Percentiles rank a stretch among this genome's conserved stretches.
These are phyloP conservation scores for Prunus mongolica DNA, from an alignment of 306 rosid genomes.

Conservation along the genomic window DNA sequence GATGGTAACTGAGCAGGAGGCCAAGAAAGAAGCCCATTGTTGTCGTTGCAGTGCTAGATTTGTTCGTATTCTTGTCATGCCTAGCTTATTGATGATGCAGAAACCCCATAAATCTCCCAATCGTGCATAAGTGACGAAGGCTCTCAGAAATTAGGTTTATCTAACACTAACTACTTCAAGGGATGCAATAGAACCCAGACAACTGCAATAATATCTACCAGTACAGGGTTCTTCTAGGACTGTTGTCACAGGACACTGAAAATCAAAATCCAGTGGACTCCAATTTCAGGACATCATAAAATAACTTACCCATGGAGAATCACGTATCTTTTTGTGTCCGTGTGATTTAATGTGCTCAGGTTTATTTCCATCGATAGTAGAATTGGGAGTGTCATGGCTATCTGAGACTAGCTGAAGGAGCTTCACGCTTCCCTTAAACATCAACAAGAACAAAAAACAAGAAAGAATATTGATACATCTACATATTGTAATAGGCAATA, in stretches of 20 bases:
- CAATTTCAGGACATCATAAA: constrained; percentile 8
- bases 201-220: neutral
- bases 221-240: neutral
- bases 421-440: constrained; percentile 80
- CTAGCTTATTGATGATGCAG: neutral
- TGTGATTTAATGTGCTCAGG: constrained; percentile 22
- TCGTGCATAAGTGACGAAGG: neutral
- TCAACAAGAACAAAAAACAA: constrained; percentile 17
- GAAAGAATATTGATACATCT: neutral
- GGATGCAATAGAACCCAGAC: neutral
- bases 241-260: neutral
- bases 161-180: neutral
- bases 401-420: constrained; percentile 71
- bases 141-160: neutral
- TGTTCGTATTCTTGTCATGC: too few species aligned
- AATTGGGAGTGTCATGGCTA: constrained; percentile 28
- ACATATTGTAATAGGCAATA: neutral
- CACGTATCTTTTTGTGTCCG: constrained; percentile 20
- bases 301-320: constrained; percentile 49
- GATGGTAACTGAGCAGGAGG: too few species aligned
- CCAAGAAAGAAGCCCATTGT: too few species aligned
- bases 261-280: neutral
- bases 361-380: constrained; percentile 20
- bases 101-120: neutral
- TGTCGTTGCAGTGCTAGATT: too few species aligned